Conservation (phyloP, 2,329 filamentous ascomycete species). For the Bertia moriformis region DNA sequence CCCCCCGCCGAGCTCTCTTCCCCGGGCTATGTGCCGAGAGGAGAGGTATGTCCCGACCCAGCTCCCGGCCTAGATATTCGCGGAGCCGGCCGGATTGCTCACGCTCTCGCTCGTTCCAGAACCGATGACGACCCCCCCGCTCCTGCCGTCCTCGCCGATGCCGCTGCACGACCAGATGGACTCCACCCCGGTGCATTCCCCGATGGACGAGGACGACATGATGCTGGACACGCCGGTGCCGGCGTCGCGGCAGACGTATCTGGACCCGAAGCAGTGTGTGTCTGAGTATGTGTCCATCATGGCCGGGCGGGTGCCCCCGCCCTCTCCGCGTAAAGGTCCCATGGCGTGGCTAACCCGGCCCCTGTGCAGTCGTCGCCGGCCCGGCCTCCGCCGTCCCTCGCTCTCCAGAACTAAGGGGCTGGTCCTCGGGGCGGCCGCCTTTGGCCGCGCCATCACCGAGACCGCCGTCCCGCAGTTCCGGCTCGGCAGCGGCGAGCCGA, state of each 20-base stretch:
- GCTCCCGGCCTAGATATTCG: not conserved
- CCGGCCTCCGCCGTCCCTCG: conserved; percentile 58
- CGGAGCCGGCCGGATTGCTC: not conserved
- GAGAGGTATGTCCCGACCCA: conserved; percentile 9
- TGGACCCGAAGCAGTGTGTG: too few species aligned
- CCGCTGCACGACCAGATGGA: conserved; percentile 68
- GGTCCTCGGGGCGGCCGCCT: conserved; percentile 51
- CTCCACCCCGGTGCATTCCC: conserved; percentile 33
- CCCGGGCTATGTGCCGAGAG: conserved; percentile 56
- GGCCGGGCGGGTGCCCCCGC: conserved; percentile 32
- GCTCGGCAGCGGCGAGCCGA: conserved; percentile 44
- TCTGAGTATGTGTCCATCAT: conserved; percentile 29
- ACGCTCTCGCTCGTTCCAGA: conserved; percentile 37
- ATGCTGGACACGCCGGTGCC: conserved; percentile 41
- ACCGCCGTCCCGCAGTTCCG: conserved; percentile 59
- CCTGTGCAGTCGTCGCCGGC: conserved; percentile 55
- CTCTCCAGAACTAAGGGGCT: conserved; percentile 62
- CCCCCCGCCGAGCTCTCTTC: conserved; percentile 73
- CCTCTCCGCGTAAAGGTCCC: conserved; percentile 7
- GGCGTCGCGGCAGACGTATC: conserved; percentile 26
- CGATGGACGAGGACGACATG: conserved; percentile 24
- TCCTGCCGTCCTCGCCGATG: conserved; percentile 71
- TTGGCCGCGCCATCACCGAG: conserved; percentile 45
- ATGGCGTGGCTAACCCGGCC: conserved; percentile 10
- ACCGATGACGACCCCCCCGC: conserved; percentile 68